Conservation (phyloP, 2,329 filamentous ascomycete genomes). For the Pleurostoma richardsiae region DNA sequence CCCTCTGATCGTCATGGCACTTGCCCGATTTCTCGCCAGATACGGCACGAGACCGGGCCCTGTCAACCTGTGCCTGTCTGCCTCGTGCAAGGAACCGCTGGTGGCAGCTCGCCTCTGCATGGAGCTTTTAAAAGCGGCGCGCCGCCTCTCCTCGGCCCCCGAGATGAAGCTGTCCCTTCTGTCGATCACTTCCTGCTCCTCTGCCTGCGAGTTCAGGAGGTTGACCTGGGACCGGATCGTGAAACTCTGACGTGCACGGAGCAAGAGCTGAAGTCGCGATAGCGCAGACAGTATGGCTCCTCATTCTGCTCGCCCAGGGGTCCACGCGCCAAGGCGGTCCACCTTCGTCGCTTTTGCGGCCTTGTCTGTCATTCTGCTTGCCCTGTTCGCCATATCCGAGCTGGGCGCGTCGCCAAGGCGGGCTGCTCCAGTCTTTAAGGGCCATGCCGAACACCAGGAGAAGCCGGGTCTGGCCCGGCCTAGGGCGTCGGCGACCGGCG, state of each 20-base stretch:
- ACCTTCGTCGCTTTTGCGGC: slow-evolving; percentile 4
- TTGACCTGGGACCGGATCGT: background rate
- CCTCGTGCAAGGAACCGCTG: too few relatives aligned
- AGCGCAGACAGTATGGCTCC: slow-evolving; percentile 2
- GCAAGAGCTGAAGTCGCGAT: too few relatives aligned
- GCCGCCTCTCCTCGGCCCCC: too few relatives aligned
- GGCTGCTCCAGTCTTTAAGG: background rate
- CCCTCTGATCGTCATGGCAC: background rate
- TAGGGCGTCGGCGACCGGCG: slow-evolving; percentile 19
- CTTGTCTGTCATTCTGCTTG: slow-evolving; percentile 5
- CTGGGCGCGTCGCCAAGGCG: background rate
- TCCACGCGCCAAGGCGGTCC: slow-evolving; percentile 4
- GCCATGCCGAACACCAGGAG: background rate
- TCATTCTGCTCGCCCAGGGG: background rate
- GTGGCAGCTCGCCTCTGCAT: too few relatives aligned
- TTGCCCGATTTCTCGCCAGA: background rate
- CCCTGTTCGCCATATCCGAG: slow-evolving; percentile 6
- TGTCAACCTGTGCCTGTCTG: too few relatives aligned
- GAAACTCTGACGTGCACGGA: background rate
- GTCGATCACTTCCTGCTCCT: background rate
- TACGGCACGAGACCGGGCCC: background rate
- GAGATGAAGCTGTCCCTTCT: background rate
- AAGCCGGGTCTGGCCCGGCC: slow-evolving; percentile 3
- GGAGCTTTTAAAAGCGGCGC: too few relatives aligned
- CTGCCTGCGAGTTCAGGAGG: background rate